phyloP scores from a whole-genome alignment of 2,329 filamentous ascomycete species.

The Fusarium subtropicale region DNA sequence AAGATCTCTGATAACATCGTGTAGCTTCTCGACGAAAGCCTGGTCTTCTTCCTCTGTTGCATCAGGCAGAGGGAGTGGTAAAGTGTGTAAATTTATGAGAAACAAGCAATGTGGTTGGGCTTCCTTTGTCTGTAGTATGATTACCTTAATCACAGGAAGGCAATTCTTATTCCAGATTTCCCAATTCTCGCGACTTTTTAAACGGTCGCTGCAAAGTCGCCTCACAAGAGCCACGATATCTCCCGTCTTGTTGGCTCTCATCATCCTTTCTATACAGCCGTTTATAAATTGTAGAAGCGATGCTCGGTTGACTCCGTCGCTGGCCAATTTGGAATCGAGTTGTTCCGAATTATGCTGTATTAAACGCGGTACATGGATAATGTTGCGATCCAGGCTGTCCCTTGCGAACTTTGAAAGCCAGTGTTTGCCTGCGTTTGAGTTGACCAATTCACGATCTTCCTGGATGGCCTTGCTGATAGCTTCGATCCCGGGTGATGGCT shows the following conservation, averaged over 20 bases:
- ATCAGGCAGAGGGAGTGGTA: conserved; percentile 29
- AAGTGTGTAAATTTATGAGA: conserved; percentile 16
- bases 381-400: background rate
- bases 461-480: conserved; percentile 44
- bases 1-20: conserved; percentile 26
- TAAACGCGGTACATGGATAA: conserved; percentile 5
- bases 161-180: conserved; percentile 37
- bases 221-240: conserved; percentile 5
- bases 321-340: conserved; percentile 14
- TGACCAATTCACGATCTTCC: conserved; percentile 38
- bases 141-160: conserved; percentile 35
- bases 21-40: conserved; percentile 24
- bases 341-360: conserved; percentile 6
- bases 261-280: background rate
- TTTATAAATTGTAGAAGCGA: conserved; percentile 24
- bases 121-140: conserved; percentile 31
- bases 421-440: conserved; percentile 48
- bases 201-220: background rate
- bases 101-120: conserved; percentile 25
- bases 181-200: conserved; percentile 25
- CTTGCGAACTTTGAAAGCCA: conserved; percentile 46
- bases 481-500: conserved; percentile 37
- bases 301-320: background rate
- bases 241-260: background rate
- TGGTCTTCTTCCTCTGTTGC: conserved; percentile 4